Percentiles rank a stretch among this genome's conserved stretches.
Conservation (phyloP, 2,329 filamentous ascomycete genomes). For the Sporothrix brunneoviolacea region DNA sequence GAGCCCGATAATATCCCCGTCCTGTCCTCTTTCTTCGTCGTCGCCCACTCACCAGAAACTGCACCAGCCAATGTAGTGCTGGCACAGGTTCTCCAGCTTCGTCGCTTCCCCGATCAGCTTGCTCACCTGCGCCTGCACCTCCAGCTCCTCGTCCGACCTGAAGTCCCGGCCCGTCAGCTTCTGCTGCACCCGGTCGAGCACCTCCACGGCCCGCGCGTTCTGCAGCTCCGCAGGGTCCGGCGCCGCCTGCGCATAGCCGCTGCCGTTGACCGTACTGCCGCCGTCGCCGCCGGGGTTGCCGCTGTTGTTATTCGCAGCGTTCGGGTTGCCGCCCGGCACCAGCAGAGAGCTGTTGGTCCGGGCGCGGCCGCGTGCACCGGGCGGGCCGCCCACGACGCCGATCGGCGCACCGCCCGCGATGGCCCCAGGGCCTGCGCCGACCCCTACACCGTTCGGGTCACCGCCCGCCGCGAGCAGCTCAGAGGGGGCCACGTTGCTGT, state of each 20-base stretch:
- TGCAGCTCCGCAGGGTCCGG: slow-evolving; percentile 65
- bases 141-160: slow-evolving; percentile 75
- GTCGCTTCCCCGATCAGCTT: slow-evolving; percentile 93
- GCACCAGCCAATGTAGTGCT: slow-evolving; percentile 99
- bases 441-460: neutral
- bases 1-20: neutral
- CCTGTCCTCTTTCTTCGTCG: neutral
- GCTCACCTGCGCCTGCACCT: slow-evolving; percentile 82
- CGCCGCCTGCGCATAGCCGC: slow-evolving; percentile 21
- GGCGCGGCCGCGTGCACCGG: slow-evolving; percentile 42
- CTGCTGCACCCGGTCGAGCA: slow-evolving; percentile 84
- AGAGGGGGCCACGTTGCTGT: slow-evolving; percentile 53
- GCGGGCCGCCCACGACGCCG: slow-evolving; percentile 39
- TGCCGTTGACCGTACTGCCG: neutral
- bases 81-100: slow-evolving; percentile 93
- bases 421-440: slow-evolving; percentile 19
- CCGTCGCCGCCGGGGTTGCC: neutral
- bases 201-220: slow-evolving; percentile 87
- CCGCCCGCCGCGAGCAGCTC: slow-evolving; percentile 42
- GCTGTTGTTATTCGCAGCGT: slow-evolving; percentile 10
- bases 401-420: slow-evolving; percentile 19
- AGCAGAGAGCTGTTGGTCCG: slow-evolving; percentile 53
- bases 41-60: slow-evolving; percentile 71
- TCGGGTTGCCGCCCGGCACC: slow-evolving; percentile 24
- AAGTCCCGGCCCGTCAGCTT: slow-evolving; percentile 95